Percentiles rank a stretch among this genome's conserved stretches.
These are phyloP conservation scores for Puccinellia tenuiflora DNA, from an alignment of 176 grass and related monocot genomes.

Conservation along the genomic window DNA sequence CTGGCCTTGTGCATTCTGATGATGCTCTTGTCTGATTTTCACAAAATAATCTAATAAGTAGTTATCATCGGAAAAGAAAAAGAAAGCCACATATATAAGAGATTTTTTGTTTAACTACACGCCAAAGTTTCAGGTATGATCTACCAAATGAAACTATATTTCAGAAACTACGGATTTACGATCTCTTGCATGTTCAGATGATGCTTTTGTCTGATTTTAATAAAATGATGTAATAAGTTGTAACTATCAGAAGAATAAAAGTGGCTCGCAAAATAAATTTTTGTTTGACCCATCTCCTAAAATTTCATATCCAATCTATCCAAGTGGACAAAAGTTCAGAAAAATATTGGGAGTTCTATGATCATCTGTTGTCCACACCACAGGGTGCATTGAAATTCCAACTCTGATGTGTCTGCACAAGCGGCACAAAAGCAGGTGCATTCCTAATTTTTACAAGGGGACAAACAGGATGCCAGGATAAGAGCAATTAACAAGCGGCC, in stretches of 20 bases:
- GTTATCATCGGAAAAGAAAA: not conserved
- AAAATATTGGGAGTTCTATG: not conserved
- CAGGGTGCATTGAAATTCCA: not conserved
- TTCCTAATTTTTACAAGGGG: not conserved
- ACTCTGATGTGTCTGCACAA: not conserved
- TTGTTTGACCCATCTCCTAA: not conserved
- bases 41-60: slow-evolving; percentile 24
- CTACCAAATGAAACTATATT: slow-evolving; percentile 14
- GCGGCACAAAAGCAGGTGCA: not conserved
- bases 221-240: not conserved
- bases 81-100: not conserved
- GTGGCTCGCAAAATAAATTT: not conserved
- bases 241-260: not conserved
- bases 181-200: slow-evolving; percentile 5
- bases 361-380: slow-evolving; percentile 6
- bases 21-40: slow-evolving; percentile 20
- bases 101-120: not conserved
- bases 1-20: slow-evolving; percentile 25
- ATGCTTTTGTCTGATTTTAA: slow-evolving; percentile 21
- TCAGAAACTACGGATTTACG: not conserved
- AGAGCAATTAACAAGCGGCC: not conserved
- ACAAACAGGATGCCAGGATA: slow-evolving; percentile 1
- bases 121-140: not conserved
- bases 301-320: not conserved
- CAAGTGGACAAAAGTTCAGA: slow-evolving; percentile 2